Percentiles rank a stretch among this genome's conserved stretches.
phyloP scores from a whole-genome alignment of 495 filamentous ascomycete species.

The Neurospora sp. region DNA sequence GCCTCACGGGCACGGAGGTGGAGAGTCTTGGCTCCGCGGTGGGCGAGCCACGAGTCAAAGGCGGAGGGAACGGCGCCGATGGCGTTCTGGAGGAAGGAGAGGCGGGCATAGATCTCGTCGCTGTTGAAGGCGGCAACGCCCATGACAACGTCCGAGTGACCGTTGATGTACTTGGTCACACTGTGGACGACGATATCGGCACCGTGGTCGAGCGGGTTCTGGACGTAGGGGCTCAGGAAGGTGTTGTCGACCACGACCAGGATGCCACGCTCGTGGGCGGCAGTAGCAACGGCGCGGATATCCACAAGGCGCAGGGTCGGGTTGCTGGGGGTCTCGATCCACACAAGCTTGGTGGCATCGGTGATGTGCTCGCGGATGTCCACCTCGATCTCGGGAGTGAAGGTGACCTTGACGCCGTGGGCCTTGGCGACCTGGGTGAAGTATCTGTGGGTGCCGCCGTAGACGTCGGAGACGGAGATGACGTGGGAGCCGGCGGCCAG shows the following conservation, averaged over 20 bases:
- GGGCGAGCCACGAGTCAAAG: slow-evolving; percentile 99
- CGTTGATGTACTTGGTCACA: slow-evolving; percentile 99
- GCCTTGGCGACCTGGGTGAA: slow-evolving; percentile 96
- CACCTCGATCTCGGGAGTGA: slow-evolving; percentile 81
- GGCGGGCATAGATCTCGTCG: slow-evolving; percentile 59
- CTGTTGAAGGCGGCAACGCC: slow-evolving; percentile 94
- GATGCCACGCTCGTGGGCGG: slow-evolving; percentile 81
- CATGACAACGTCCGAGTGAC: slow-evolving; percentile 97
- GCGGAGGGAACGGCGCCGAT: slow-evolving; percentile 89
- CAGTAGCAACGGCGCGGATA: slow-evolving; percentile 69
- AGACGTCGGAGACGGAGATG: slow-evolving; percentile 92
- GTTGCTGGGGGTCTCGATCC: slow-evolving; percentile 95
- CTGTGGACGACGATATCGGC: slow-evolving; percentile 98
- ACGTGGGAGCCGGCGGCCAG: slow-evolving; percentile 89
- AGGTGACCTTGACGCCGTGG: slow-evolving; percentile 90
- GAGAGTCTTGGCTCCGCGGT: slow-evolving; percentile 92
- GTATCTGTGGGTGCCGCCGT: slow-evolving; percentile 95
- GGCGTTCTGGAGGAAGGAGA: slow-evolving; percentile 92
- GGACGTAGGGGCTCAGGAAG: slow-evolving; percentile 89
- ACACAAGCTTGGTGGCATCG: slow-evolving; percentile 85
- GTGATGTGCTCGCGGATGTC: slow-evolving; percentile 76
- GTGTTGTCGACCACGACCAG: slow-evolving; percentile 98
- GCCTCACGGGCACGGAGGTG: slow-evolving; percentile 86
- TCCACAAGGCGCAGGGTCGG: slow-evolving; percentile 87
- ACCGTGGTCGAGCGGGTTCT: slow-evolving; percentile 90